These are phyloP conservation scores for Durotheca rogersii DNA, from an alignment of 495 filamentous ascomycete genomes.

Conservation along the genomic window DNA sequence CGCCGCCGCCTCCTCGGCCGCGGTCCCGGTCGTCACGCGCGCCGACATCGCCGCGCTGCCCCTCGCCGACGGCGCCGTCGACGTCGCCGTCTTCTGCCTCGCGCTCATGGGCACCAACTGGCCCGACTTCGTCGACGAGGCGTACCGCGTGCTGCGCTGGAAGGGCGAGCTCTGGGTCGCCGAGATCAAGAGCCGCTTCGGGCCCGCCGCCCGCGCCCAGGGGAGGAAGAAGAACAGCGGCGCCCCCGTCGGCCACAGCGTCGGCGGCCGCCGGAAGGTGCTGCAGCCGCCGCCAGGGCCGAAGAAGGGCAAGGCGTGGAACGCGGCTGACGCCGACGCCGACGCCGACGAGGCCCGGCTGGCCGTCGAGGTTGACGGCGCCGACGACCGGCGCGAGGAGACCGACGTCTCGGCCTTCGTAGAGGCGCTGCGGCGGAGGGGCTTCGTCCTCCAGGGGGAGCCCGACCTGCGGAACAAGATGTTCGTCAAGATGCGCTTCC, in stretches of 20 bases:
- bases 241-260: slow-evolving; percentile 62
- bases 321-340: slow-evolving; percentile 39
- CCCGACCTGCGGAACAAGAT: slow-evolving; percentile 86
- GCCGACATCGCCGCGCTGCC: slow-evolving; percentile 87
- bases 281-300: slow-evolving; percentile 50
- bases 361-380: slow-evolving; percentile 54
- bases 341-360: slow-evolving; percentile 51
- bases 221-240: slow-evolving; percentile 42
- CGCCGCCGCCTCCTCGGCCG: slow-evolving; percentile 80
- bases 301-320: slow-evolving; percentile 56
- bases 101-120: slow-evolving; percentile 99
- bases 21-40: slow-evolving; percentile 69
- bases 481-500: slow-evolving; percentile 95
- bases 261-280: slow-evolving; percentile 54
- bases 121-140: slow-evolving; percentile 92
- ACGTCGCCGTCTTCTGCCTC: slow-evolving; percentile 90
- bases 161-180: slow-evolving; percentile 95
- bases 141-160: slow-evolving; percentile 84
- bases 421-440: slow-evolving; percentile 71
- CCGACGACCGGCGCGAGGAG: slow-evolving; percentile 55
- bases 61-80: slow-evolving; percentile 65
- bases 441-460: slow-evolving; percentile 70
- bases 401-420: slow-evolving; percentile 90
- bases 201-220: slow-evolving; percentile 53
- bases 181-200: slow-evolving; percentile 92